Evolutionary conservation across 306 rosid species (phyloP).

Genomic region (Medicago lupulina): DNA sequence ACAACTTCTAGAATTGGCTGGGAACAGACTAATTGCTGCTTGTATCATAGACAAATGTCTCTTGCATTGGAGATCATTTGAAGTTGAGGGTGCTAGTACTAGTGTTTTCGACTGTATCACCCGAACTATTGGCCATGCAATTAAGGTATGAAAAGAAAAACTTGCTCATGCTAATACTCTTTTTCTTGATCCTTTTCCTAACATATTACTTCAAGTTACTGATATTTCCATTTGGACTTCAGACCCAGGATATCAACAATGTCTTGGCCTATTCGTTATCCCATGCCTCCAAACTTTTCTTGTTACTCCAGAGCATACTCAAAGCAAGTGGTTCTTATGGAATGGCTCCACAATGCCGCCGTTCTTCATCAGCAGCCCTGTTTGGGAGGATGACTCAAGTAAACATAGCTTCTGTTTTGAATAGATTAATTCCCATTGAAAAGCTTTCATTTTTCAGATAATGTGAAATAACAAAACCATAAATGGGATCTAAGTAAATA

Average conservation of each 20-base stretch:
- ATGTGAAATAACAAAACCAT: neutral
- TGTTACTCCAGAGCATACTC: constrained; percentile 64
- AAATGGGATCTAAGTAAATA: neutral
- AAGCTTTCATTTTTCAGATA: constrained; percentile 36
- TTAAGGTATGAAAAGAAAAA: constrained; percentile 55
- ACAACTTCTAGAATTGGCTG: constrained; percentile 60
- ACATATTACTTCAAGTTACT: constrained; percentile 34
- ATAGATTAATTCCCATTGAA: constrained; percentile 29
- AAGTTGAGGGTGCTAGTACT: constrained; percentile 57
- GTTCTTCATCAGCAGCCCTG: constrained; percentile 59
- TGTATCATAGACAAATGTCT: constrained; percentile 64
- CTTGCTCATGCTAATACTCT: constrained; percentile 31
- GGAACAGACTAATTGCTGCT: constrained; percentile 63
- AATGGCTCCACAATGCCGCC: constrained; percentile 64
- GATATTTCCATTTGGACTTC: constrained; percentile 45
- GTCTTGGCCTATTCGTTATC: constrained; percentile 66
- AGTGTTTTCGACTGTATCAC: constrained; percentile 62
- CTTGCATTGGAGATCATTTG: constrained; percentile 68
- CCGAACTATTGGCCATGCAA: constrained; percentile 59
- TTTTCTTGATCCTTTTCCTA: constrained; percentile 25
- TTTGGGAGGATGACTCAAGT: constrained; percentile 71
- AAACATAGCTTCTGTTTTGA: constrained; percentile 40
- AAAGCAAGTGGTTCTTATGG: constrained; percentile 70
- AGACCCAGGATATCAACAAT: constrained; percentile 68
- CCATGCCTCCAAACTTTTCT: constrained; percentile 63